phyloP scores from a whole-genome alignment of 139 green algal genomes.

The Chlamydomonas asymmetrica region DNA sequence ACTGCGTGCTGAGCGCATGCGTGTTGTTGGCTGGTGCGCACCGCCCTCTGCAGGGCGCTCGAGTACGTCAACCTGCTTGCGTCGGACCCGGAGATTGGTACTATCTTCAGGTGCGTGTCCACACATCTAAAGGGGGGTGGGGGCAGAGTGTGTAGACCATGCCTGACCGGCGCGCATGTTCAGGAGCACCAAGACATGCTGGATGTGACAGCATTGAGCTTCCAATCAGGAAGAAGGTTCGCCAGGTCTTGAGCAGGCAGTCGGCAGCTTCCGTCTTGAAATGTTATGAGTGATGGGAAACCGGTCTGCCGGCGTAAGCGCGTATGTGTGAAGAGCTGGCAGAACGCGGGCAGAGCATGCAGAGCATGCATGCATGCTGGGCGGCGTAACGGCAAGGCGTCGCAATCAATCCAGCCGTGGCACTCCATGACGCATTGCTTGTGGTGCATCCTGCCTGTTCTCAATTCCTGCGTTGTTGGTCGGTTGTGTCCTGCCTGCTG shows the following conservation, averaged over 20 bases:
- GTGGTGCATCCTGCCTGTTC: too few species aligned
- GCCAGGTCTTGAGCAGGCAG: slow-evolving; percentile 40
- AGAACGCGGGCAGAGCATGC: not conserved
- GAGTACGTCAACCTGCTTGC: slow-evolving; percentile 38
- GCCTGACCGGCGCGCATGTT: not conserved
- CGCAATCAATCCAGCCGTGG: not conserved
- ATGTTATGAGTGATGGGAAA: not conserved
- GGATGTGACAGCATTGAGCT: slow-evolving; percentile 29
- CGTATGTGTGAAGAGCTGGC: not conserved
- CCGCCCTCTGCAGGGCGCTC: not conserved
- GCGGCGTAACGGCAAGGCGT: not conserved
- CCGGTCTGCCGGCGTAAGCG: not conserved
- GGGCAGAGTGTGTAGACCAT: not conserved
- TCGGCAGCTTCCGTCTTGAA: not conserved
- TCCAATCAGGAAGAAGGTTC: slow-evolving; percentile 40
- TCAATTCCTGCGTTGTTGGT: too few species aligned
- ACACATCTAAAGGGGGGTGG: not conserved
- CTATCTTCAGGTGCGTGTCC: slow-evolving; percentile 42
- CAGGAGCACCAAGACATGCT: not conserved
- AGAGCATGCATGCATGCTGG: not conserved
- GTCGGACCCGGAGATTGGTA: slow-evolving; percentile 43
- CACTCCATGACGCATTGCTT: not conserved
- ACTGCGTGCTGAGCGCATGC: too few species aligned
- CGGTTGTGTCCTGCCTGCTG: not conserved
- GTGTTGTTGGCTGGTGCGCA: too few species aligned